Conservation (phyloP, 768 basidiomycete genomes). For the Boletus insuetus region DNA sequence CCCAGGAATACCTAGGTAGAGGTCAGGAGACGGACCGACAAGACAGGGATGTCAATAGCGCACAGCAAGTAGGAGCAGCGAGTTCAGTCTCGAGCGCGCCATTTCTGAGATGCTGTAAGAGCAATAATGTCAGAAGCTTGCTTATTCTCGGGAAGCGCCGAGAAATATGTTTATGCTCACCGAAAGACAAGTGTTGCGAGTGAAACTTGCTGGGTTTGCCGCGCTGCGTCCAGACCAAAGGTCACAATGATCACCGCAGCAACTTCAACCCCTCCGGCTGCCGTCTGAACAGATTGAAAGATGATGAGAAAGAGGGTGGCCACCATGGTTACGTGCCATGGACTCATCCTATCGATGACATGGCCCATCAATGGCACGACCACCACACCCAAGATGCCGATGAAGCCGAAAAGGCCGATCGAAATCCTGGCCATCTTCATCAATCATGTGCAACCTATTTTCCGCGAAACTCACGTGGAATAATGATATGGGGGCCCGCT, state of each 20-base stretch:
- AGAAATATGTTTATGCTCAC: too few relatives aligned
- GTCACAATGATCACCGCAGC: slow-evolving; percentile 64
- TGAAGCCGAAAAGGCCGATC: slow-evolving; percentile 69
- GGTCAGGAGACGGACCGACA: neutral
- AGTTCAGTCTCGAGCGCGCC: slow-evolving; percentile 70
- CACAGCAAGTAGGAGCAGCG: slow-evolving; percentile 65
- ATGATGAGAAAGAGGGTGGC: slow-evolving; percentile 43
- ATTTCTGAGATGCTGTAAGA: slow-evolving; percentile 30
- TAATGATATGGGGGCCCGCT: slow-evolving; percentile 71
- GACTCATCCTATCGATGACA: slow-evolving; percentile 61
- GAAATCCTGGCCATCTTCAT: slow-evolving; percentile 31
- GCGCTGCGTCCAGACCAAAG: slow-evolving; percentile 65
- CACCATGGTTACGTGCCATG: slow-evolving; percentile 69
- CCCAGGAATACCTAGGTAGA: slow-evolving; percentile 57
- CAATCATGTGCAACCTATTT: neutral
- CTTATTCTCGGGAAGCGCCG: too few relatives aligned
- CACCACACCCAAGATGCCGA: slow-evolving; percentile 65
- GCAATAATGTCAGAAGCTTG: neutral
- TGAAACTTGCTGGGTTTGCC: slow-evolving; percentile 67
- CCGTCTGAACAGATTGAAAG: slow-evolving; percentile 60
- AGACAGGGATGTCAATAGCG: slow-evolving; percentile 7
- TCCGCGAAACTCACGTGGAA: slow-evolving; percentile 45
- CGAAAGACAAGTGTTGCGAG: slow-evolving; percentile 38
- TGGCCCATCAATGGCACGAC: slow-evolving; percentile 67
- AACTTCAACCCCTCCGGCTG: slow-evolving; percentile 63